Evolutionary conservation across 495 filamentous ascomycete species (phyloP).

Genomic region (Hypoxylon fuscum): DNA sequence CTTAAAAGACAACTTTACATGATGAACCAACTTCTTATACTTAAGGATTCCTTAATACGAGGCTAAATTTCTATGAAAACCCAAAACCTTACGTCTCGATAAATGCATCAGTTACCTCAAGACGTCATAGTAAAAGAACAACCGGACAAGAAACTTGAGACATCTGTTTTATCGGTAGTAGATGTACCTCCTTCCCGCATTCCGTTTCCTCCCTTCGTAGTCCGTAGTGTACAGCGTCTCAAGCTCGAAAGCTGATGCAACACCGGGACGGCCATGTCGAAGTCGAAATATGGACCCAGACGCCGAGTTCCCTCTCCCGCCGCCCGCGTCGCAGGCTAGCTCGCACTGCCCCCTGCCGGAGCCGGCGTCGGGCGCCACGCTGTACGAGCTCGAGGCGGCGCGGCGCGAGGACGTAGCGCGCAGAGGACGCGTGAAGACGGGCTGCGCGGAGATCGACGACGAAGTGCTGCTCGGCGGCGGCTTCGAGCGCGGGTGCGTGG

Average conservation of each 20-base stretch:
- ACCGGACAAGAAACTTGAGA: too few relatives aligned
- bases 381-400: conserved; percentile 42
- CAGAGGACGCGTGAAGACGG: conserved; percentile 42
- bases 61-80: too few relatives aligned
- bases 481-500: conserved; percentile 56
- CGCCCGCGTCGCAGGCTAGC: conserved; percentile 15
- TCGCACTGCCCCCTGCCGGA: conserved; percentile 5
- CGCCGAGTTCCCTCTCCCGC: neutral
- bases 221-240: too few relatives aligned
- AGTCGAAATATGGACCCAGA: neutral
- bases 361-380: conserved; percentile 33
- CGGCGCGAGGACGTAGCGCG: conserved; percentile 21
- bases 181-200: too few relatives aligned
- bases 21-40: too few relatives aligned
- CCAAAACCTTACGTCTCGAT: neutral
- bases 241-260: too few relatives aligned
- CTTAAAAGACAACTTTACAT: conserved; percentile 22
- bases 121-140: neutral
- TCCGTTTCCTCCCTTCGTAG: too few relatives aligned
- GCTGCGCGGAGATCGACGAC: conserved; percentile 57
- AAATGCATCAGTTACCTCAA: neutral
- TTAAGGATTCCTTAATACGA: too few relatives aligned
- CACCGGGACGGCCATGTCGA: too few relatives aligned
- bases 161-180: too few relatives aligned
- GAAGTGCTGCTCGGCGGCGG: conserved; percentile 54